Evolutionary conservation across 257 asterid genomes (phyloP).

Genomic region (Solanum paucissectum): DNA sequence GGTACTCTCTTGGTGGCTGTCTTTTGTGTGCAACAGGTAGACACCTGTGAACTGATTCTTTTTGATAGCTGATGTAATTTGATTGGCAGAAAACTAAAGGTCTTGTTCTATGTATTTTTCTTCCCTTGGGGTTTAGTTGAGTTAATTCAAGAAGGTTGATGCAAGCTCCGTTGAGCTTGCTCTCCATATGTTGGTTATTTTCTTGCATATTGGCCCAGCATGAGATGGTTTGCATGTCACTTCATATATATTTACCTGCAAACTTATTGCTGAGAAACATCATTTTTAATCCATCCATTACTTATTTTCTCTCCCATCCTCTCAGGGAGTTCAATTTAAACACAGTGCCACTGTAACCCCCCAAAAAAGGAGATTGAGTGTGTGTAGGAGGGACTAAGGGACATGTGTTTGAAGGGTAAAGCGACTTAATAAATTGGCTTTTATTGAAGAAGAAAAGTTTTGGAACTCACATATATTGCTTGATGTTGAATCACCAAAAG

Average conservation of each 20-base stretch:
- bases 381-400: background rate
- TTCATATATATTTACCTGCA: background rate
- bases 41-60: constrained; percentile 2
- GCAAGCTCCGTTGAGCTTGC: background rate
- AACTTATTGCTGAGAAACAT: background rate
- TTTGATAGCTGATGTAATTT: background rate
- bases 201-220: background rate
- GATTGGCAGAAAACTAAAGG: background rate
- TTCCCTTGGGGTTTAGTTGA: background rate
- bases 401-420: background rate
- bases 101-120: background rate
- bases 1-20: constrained; percentile 97
- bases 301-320: background rate
- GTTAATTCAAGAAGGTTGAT: background rate
- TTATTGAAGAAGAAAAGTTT: background rate
- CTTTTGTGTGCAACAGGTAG: constrained; percentile 94
- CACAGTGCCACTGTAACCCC: background rate
- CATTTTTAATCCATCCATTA: background rate
- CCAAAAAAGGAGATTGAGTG: background rate
- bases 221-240: background rate
- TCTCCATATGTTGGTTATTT: background rate
- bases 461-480: background rate
- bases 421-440: background rate
- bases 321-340: background rate
- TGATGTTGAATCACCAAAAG: background rate